Conservation (phyloP, 192 early-diverging fungal species). For the Linnemannia exigua region DNA sequence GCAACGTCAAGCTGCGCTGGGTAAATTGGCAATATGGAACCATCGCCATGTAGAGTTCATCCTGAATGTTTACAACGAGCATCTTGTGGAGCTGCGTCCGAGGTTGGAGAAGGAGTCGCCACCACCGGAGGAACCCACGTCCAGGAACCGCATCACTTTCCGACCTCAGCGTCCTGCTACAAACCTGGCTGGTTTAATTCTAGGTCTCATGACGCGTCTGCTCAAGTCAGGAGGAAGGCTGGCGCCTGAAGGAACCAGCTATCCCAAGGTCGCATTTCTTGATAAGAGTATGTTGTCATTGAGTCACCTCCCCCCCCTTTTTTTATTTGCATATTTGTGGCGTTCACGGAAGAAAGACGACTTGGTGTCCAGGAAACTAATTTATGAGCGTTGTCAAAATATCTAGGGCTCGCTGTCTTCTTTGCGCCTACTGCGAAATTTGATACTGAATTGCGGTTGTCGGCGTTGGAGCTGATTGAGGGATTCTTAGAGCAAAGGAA, state of each 20-base stretch:
- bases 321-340: not conserved
- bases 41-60: constrained; percentile 13
- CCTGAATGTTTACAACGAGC: constrained; percentile 21
- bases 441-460: constrained; percentile 13
- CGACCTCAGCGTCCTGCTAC: constrained; percentile 6
- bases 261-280: constrained; percentile 21
- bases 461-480: constrained; percentile 18
- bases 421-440: constrained; percentile 6
- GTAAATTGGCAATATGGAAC: not conserved
- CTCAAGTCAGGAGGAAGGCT: not conserved
- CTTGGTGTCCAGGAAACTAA: not conserved
- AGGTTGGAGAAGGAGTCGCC: constrained; percentile 8
- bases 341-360: not conserved
- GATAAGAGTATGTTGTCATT: constrained; percentile 30
- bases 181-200: constrained; percentile 1
- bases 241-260: not conserved
- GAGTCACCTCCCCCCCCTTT: no score
- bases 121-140: not conserved
- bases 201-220: constrained; percentile 27
- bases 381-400: not conserved
- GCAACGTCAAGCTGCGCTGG: constrained; percentile 7
- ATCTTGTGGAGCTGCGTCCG: constrained; percentile 10
- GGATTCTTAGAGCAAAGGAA: constrained; percentile 26
- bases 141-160: not conserved
- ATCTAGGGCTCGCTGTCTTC: constrained; percentile 30